Conservation (phyloP, 1,284 basidiomycete genomes). For the Cryptococcus jaspeensis region DNA sequence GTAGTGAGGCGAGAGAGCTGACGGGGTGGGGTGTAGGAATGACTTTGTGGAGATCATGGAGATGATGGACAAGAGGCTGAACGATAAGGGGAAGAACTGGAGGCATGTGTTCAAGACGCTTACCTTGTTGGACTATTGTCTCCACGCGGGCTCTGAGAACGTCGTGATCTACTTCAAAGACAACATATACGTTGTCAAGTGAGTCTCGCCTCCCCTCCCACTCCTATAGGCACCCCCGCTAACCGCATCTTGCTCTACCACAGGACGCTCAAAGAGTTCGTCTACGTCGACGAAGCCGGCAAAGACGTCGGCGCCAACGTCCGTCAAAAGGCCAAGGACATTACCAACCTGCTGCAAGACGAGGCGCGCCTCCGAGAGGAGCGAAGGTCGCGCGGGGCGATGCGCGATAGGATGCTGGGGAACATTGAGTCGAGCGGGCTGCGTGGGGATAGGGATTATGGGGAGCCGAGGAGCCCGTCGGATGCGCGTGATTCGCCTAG, state of each 20-base stretch:
- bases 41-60: conserved; percentile 99
- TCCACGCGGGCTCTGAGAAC: conserved; percentile 96
- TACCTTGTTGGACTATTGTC: conserved; percentile 92
- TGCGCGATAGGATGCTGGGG: conserved; percentile 90
- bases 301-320: conserved; percentile 99
- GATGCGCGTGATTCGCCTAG: conserved; percentile 3
- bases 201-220: conserved; percentile 8
- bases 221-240: not conserved
- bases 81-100: conserved; percentile 99
- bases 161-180: conserved; percentile 98
- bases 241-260: not conserved
- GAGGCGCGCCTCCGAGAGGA: conserved; percentile 82
- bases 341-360: conserved; percentile 92
- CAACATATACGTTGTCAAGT: conserved; percentile 96
- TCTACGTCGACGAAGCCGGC: conserved; percentile 90
- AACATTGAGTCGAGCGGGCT: conserved; percentile 54
- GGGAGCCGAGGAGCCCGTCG: conserved; percentile 32
- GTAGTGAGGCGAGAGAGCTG: not conserved
- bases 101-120: conserved; percentile 99
- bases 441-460: conserved; percentile 55
- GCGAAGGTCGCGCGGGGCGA: conserved; percentile 74
- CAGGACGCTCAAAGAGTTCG: conserved; percentile 93
- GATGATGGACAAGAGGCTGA: conserved; percentile 97
- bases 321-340: conserved; percentile 98
- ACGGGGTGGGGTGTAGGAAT: conserved; percentile 58